phyloP scores from a whole-genome alignment of 441 rosid genomes.

The Gossypium davidsonii region DNA sequence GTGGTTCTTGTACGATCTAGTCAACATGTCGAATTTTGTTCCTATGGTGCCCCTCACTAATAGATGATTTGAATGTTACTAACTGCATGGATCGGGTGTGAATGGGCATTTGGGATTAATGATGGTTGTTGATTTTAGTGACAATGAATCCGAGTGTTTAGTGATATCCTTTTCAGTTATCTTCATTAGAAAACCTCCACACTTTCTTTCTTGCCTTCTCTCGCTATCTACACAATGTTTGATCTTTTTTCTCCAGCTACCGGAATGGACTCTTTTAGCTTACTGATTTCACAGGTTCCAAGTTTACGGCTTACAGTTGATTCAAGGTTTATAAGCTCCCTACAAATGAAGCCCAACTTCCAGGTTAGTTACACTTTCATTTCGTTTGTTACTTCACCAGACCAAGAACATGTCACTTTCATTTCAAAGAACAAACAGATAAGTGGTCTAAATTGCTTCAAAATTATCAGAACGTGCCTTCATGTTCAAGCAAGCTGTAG shows the following conservation, averaged over 20 bases:
- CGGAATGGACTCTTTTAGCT: not conserved
- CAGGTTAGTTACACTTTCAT: slow-evolving; percentile 1
- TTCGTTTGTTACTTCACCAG: not conserved
- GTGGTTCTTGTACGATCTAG: not conserved
- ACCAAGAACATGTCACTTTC: not conserved
- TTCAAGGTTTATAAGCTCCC: not conserved
- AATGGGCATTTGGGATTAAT: not conserved
- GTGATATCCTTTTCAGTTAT: not conserved
- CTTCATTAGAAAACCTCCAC: not conserved
- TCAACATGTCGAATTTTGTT: not conserved
- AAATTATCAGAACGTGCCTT: not conserved
- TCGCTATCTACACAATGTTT: not conserved
- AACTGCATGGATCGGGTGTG: not conserved
- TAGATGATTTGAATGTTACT: not conserved
- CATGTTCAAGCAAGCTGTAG: not conserved
- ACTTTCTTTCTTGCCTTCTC: not conserved
- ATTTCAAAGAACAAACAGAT: not conserved
- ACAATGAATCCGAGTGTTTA: not conserved
- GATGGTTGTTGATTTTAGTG: not conserved
- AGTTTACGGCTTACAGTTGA: not conserved
- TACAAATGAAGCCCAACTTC: not conserved
- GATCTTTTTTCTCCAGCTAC: not conserved
- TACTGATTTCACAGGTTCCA: not conserved
- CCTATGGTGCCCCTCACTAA: not conserved
- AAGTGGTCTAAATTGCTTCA: not conserved